Conservation (phyloP, 1,284 basidiomycete species). For the Rhodotorula mucilaginosa region DNA sequence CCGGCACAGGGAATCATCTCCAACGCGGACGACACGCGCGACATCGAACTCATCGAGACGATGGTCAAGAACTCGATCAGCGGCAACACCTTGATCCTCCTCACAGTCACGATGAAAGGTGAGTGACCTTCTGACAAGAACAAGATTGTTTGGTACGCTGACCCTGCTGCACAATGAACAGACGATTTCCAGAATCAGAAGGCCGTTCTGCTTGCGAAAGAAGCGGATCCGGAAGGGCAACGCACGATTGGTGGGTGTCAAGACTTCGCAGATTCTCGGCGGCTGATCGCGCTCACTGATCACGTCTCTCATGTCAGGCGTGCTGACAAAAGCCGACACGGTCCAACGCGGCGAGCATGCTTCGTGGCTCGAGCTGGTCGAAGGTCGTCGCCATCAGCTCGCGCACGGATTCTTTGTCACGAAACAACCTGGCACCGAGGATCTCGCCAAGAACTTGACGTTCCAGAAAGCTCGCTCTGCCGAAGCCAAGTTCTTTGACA, state of each 20-base stretch:
- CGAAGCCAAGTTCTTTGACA: conserved; percentile 68
- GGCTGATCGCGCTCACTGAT: background rate
- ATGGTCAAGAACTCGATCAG: conserved; percentile 62
- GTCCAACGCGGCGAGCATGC: background rate
- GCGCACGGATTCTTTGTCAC: conserved; percentile 70
- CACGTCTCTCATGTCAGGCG: background rate
- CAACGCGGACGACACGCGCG: conserved; percentile 57
- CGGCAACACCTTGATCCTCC: conserved; percentile 65
- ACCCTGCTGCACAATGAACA: conserved; percentile 42
- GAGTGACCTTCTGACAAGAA: conserved; percentile 5
- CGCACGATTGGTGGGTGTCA: conserved; percentile 62
- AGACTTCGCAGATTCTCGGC: too few species aligned
- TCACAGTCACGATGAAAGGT: conserved; percentile 60
- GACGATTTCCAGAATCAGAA: conserved; percentile 75
- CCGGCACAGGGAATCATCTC: conserved; percentile 59
- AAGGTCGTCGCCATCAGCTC: conserved; percentile 44
- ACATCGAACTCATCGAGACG: conserved; percentile 54
- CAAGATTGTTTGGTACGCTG: background rate
- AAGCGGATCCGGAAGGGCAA: conserved; percentile 60
- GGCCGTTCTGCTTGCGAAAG: conserved; percentile 60
- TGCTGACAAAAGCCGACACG: background rate
- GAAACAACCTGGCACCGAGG: conserved; percentile 63
- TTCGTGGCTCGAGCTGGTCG: conserved; percentile 8
- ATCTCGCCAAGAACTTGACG: conserved; percentile 58
- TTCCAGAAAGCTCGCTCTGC: conserved; percentile 61